A percentile compares a stretch with the other conserved stretches of the same genome.
phyloP scores from a whole-genome alignment of 768 basidiomycete genomes.

The Suillus alpinus region DNA sequence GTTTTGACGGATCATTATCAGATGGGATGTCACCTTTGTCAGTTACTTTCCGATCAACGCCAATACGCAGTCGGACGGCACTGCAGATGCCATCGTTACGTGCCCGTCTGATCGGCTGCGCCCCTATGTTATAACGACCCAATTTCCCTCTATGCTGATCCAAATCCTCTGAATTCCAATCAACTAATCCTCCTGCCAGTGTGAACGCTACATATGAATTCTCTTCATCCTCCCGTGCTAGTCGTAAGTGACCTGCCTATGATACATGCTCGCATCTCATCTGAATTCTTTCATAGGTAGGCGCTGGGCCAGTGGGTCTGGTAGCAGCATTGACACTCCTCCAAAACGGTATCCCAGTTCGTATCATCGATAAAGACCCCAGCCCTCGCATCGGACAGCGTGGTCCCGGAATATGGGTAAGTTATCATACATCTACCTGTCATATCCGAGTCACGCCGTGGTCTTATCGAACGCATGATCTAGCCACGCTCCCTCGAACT shows the following conservation, averaged over 20 bases:
- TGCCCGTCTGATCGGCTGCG: not conserved
- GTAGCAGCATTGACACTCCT: constrained; percentile 40
- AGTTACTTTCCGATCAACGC: too few relatives aligned
- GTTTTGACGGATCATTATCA: not conserved
- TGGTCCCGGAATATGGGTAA: constrained; percentile 36
- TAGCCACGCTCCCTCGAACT: constrained; percentile 45
- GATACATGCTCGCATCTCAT: too few relatives aligned
- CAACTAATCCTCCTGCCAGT: too few relatives aligned
- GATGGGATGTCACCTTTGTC: too few relatives aligned
- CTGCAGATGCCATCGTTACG: too few relatives aligned
- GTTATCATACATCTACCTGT: not conserved
- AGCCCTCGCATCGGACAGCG: constrained; percentile 36
- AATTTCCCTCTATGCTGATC: not conserved
- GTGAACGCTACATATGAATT: not conserved
- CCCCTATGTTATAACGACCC: not conserved
- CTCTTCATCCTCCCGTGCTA: not conserved
- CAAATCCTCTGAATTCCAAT: not conserved
- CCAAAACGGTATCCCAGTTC: constrained; percentile 22
- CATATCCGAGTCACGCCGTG: not conserved
- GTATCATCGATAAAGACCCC: constrained; percentile 12
- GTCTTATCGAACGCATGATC: not conserved
- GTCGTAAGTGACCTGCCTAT: not conserved
- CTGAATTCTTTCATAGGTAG: constrained; percentile 32
- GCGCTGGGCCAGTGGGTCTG: constrained; percentile 46
- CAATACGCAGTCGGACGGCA: too few relatives aligned